Base-by-base conservation (phyloP, 2,329 filamentous ascomycete species). In the Botrytis squamosa region DNA sequence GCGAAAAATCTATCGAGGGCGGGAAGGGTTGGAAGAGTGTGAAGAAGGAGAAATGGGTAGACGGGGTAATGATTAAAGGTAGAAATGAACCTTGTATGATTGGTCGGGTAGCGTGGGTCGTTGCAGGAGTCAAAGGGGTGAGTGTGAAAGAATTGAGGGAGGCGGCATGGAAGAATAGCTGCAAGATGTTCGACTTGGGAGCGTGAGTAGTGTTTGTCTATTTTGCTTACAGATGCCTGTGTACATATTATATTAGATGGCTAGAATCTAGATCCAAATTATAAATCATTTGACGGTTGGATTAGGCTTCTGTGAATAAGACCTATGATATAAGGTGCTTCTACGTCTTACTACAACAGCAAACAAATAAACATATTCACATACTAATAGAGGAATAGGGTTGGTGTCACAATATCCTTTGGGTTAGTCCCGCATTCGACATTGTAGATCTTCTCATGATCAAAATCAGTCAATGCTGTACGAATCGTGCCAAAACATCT, bases 31-130 rank as follows among this genome's bases (percentile, higher is more conserved):
- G 91, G 78, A 97, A 93, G 83, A 87, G 91, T 7, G 92, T 98
- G 44, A 99, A 98, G 86, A 98, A 97, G 84, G 96, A 99, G 84
- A 97, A 93, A 82, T 99, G 94, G 92, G 88, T 89, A 63, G 90
- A 93, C 79, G 95, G 95, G 0, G 87, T 87, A 59, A 95, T 98
- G 93, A 89, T 99, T 71, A 99, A 98, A 84, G 94, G 95, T 0
- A 89, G 96, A 75, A 99, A 99, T 81, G 96, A 99, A 83, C 93
- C 95, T 16, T 95, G 92, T 78, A 92, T 89, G 71, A 98, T 99
- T 77, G 90, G 91, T 76, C 90, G 92, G 71, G 93, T 99, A 22
- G 96, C 94, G n/a, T 90, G 92, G 82, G 93, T 95, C 70, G 91
- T 99, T 76, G 95, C 96, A 1, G 90, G 88, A 60, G 92, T 98